Evolutionary conservation across 1,284 basidiomycete species (phyloP), one percentile per base, ranked within the genome.

Genomic region (Cystobasidium pallidum): DNA sequence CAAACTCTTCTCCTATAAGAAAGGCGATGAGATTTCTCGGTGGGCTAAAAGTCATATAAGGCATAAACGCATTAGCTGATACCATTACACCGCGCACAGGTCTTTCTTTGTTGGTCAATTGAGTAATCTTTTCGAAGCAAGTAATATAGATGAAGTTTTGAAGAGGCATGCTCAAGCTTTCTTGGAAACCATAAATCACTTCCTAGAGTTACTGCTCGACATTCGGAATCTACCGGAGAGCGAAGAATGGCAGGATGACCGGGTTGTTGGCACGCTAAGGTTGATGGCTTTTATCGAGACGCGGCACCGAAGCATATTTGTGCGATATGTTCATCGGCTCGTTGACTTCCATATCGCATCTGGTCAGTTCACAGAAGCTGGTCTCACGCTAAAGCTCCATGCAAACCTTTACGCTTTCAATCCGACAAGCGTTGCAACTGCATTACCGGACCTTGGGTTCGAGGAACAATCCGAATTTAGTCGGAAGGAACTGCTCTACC

Each of bases 61-160:
- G 26, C 2, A 6, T 26, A 6, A n/a, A 2, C 24, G 21, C 26
- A 24, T 4, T 24, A 51, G 57, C 32, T 70, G 70, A 66, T 74
- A 11, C 57, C 26, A 10, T 30, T 19, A 10, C 17, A 47, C 15
- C 28, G 43, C 19, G 43, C 62, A 51, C 34, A 76, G 93, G 43
- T 89, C 91, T 7, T 94, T 95, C 82, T 98, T 98, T 83, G 90
- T 98, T 77, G 87, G 88, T n/a, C 91, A 96, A 75, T 86, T 99
- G 57, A 88, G 92, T 15, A 87, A 89, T 74, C 84, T 96, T 2
- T 96, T 97, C 79, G 91, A 95, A 70, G 76, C 79, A 3, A 87
- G 91, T 0, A 86, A 89, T 36, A 89, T 94, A 15, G 91, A 96
- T 75, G 86, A 88, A 57, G 85, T 86, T 64, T 85, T 98, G 57